Evolutionary conservation across 2,329 filamentous ascomycete species (phyloP), one percentile per base, ranked within the genome.

Genomic region (Cladosporium sp.): DNA sequence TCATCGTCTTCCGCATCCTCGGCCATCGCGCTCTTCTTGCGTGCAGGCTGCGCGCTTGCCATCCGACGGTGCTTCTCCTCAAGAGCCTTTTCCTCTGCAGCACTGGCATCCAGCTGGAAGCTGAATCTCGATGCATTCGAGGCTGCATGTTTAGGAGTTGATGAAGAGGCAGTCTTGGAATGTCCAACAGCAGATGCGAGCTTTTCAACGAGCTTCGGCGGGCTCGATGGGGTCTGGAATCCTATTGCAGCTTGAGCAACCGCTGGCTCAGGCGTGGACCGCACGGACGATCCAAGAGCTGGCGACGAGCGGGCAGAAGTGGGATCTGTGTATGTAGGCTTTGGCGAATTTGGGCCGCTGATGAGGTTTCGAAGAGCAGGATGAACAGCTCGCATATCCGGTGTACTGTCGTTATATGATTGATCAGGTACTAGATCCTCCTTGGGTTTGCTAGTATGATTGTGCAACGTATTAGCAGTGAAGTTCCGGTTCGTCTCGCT

Each of bases 121-220:
- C 89, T 92, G 69, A 93, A 92, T 14, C 89, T 80, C 0, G 88
- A 91, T 0, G 89, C 89, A 11, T 87, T 89, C 70, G 88, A 92
- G 3, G 72, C 74, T 47, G 78, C 70, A 63, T 80, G 77, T 47
- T 75, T 72, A 4, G 76, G 77, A 11, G 43, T 50, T 12, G 12
- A 61, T 50, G 47, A 50, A 55, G 25, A 62, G 60, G 17, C 51
- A 22, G 59, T 39, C 30, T 63, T 63, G n/a, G 67, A 59, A 45
- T 70, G 68, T 14, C 70, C 69, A 5, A 67, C 69, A 22, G 69
- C 69, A 38, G 64, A 66, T 5, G 62, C 61, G 7, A 65, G 63
- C 60, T 69, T 69, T 60, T 71, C 68, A 17, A 71, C 69, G 7
- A 71, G 22, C 51, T 62, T 65, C 11, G 64, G 52, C 20, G 61